A percentile compares a stretch with the other conserved stretches of the same genome.
Conservation (phyloP, 148 eudicot species). For the Selenicereus undatus region DNA sequence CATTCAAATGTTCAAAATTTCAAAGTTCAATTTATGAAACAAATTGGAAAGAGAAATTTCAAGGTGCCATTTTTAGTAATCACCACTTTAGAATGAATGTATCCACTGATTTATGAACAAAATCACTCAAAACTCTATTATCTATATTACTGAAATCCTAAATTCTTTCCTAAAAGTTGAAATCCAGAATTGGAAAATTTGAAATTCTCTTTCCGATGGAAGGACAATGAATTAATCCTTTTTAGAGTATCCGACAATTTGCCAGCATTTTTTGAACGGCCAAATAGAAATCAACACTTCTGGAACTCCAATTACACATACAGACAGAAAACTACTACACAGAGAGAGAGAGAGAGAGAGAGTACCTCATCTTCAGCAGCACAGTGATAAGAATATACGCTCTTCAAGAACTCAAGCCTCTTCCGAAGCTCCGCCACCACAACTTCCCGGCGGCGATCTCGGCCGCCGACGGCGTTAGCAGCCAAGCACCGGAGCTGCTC, state of each 20-base stretch:
- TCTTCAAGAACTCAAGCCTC: slow-evolving; percentile 68
- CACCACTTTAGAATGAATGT: background rate
- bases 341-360: background rate
- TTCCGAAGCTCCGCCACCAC: slow-evolving; percentile 40
- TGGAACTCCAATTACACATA: background rate
- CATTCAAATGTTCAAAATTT: slow-evolving; percentile 10
- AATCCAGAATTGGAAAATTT: too few species aligned
- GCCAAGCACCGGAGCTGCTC: slow-evolving; percentile 38
- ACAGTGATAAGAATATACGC: slow-evolving; percentile 62
- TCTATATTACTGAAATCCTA: too few species aligned
- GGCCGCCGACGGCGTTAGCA: slow-evolving; percentile 24
- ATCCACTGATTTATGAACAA: too few species aligned
- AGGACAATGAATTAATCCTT: too few species aligned
- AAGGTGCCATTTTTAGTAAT: background rate
- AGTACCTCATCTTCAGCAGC: slow-evolving; percentile 84
- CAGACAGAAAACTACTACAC: background rate
- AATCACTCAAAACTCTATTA: too few species aligned
- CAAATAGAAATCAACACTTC: background rate
- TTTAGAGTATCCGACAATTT: background rate
- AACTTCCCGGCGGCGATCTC: slow-evolving; percentile 19
- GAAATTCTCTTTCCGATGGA: too few species aligned
- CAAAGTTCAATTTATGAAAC: background rate
- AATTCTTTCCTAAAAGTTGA: too few species aligned
- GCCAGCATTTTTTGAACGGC: background rate
- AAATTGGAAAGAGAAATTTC: background rate